These are phyloP conservation scores for Amanita inopinata DNA, from an alignment of 768 basidiomycete species.

Conservation along the genomic window DNA sequence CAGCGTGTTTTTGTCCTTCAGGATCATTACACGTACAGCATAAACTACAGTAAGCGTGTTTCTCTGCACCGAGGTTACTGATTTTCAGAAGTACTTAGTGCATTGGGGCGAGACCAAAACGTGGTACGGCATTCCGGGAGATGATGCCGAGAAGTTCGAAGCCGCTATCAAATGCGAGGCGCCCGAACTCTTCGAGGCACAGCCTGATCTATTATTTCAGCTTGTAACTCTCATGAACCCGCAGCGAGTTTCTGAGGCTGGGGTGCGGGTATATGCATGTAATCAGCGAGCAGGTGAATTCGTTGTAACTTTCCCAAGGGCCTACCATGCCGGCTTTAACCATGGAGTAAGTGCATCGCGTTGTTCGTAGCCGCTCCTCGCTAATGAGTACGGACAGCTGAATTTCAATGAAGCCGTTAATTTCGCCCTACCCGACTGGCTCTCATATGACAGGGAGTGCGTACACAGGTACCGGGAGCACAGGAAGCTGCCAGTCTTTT, in stretches of 20 bases:
- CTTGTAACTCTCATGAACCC: constrained; percentile 98
- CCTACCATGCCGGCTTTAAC: constrained; percentile 97
- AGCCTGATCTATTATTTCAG: constrained; percentile 95
- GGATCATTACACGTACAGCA: constrained; percentile 97
- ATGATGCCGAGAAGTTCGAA: constrained; percentile 93
- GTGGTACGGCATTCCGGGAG: constrained; percentile 98
- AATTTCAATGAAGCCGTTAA: constrained; percentile 99
- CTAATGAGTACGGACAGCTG: constrained; percentile 41
- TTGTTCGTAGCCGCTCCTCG: constrained; percentile 9
- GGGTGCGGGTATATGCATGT: constrained; percentile 87
- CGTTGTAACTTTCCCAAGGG: constrained; percentile 95
- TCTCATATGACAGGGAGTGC: constrained; percentile 78
- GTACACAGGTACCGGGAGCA: constrained; percentile 86
- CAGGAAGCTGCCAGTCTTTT: constrained; percentile 92
- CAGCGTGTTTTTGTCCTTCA: constrained; percentile 19
- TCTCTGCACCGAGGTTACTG: constrained; percentile 10
- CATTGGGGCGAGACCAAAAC: constrained; percentile 99
- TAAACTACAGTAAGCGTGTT: constrained; percentile 73
- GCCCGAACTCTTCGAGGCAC: constrained; percentile 95
- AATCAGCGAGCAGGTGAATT: constrained; percentile 98
- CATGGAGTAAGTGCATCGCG: constrained; percentile 67
- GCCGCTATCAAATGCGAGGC: constrained; percentile 91
- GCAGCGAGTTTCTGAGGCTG: constrained; percentile 72
- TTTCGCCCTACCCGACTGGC: constrained; percentile 95
- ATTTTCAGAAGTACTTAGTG: constrained; percentile 41